Evolutionary conservation across 176 grass and related monocot genomes (phyloP), one percentile per base, ranked within the genome.

Genomic region (Carex parvula): DNA sequence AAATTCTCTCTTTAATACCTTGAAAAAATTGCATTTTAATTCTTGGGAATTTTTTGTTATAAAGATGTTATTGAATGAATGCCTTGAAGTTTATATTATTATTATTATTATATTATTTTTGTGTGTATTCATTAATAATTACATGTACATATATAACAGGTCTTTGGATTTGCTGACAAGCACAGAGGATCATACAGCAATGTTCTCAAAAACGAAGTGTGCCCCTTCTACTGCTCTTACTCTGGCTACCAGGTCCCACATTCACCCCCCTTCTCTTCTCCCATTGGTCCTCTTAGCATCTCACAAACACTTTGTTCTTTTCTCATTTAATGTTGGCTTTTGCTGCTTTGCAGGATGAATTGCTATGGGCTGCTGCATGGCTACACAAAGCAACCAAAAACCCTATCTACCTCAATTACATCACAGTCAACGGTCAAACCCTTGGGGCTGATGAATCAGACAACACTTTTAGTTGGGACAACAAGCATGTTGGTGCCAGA

Each of bases 401-500:
- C 83, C 81, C 96, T 11, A 20, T 9, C 0, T 98, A 92, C 88
- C 91, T 95, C 15, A 84, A 57, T 86, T 98, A 98, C 88, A 98
- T 98, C 72, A 85, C 92, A 62, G 37, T 63, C n/a, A 98, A 98
- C 48, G 96, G 96, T 30, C 92, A 93, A 84, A 78, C 88, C 21
- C 93, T 98, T 12, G 96, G 96, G 61, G 96, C 96, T 35, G 96
- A 91, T 84, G 91, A 98, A 75, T 79, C 87, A 22, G 96, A 95
- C 89, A 98, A 93, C 85, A 98, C 88, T 6, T 98, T 98, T 82
- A 88, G 96, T 0, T 98, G 93, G 93, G 96, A 98, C 89, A 98
- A 98, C 87, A 98, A 98, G 89, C 96, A 98, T 86, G 96, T 94
- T 32, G 92, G 96, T 17, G 93, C 92, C 2, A 85, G 92, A 3